Percentiles rank a stretch among this genome's conserved stretches.
phyloP scores from a whole-genome alignment of 306 rosid genomes.

The Myrica gale region DNA sequence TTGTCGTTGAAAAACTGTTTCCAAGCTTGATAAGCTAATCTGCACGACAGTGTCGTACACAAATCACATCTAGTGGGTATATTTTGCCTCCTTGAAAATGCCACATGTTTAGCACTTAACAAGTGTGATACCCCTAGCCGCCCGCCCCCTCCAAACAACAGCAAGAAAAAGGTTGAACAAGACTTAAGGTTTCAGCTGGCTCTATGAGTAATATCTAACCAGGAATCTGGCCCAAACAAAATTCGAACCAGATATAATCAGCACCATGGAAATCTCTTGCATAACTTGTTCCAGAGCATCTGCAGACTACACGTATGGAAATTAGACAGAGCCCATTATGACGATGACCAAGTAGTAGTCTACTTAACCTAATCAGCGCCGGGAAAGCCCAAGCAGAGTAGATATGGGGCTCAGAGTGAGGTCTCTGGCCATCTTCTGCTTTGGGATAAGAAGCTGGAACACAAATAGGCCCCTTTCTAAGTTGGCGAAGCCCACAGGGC shows the following conservation, averaged over 20 bases:
- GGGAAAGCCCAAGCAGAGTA: not conserved
- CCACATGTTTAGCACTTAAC: constrained; percentile 1
- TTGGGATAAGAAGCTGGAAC: not conserved
- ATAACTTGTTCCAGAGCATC: not conserved
- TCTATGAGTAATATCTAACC: too few species aligned
- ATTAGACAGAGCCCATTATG: not conserved
- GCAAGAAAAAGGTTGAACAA: not conserved
- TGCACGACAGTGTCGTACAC: constrained; percentile 5
- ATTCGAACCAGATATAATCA: too few species aligned
- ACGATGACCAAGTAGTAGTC: not conserved
- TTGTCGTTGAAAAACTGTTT: too few species aligned
- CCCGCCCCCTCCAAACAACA: too few species aligned
- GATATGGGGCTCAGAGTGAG: not conserved
- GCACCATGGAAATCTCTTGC: not conserved
- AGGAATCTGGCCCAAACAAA: too few species aligned
- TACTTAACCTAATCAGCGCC: too few species aligned
- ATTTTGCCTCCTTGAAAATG: constrained; percentile 8
- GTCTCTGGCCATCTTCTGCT: not conserved
- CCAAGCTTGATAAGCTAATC: not conserved
- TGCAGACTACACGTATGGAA: not conserved
- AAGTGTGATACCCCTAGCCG: too few species aligned
- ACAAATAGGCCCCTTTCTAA: not conserved
- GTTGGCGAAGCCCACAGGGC: not conserved
- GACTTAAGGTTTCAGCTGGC: not conserved
- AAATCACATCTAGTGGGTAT: constrained; percentile 1